Conservation (phyloP, 148 eudicot genomes). For the Agrostemma githago region DNA sequence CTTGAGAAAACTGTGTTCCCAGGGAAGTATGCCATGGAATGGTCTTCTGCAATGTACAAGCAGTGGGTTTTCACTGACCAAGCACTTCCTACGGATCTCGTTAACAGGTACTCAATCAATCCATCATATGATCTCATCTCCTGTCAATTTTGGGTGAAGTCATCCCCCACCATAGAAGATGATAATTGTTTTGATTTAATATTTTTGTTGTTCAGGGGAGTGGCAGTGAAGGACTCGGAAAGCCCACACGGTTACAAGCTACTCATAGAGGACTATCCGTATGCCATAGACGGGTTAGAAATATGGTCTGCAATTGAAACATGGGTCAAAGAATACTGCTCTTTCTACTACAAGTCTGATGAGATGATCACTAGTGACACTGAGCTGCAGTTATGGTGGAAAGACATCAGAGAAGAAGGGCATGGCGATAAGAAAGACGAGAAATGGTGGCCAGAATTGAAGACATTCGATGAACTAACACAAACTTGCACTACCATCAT, state of each 20-base stretch:
- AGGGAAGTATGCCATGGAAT: conserved; percentile 51
- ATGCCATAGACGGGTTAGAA: conserved; percentile 78
- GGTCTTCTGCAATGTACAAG: conserved; percentile 49
- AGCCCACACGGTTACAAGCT: conserved; percentile 54
- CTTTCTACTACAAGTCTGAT: conserved; percentile 49
- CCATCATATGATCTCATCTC: not conserved
- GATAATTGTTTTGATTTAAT: not conserved
- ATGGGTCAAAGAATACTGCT: conserved; percentile 76
- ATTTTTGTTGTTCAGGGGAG: conserved; percentile 48
- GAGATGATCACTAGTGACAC: conserved; percentile 39
- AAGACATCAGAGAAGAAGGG: conserved; percentile 59
- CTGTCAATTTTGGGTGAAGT: not conserved
- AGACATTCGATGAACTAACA: conserved; percentile 44
- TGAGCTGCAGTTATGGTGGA: conserved; percentile 84
- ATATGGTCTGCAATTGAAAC: conserved; percentile 71
- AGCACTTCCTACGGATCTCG: conserved; percentile 76
- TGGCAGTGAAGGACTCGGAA: conserved; percentile 66
- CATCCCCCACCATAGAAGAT: not conserved
- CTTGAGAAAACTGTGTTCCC: conserved; percentile 69
- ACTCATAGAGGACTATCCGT: conserved; percentile 82
- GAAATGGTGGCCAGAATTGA: conserved; percentile 78
- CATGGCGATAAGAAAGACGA: conserved; percentile 76
- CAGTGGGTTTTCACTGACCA: conserved; percentile 73
- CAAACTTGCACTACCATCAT: conserved; percentile 59
- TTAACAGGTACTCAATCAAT: conserved; percentile 50